Evolutionary conservation across 345 rosid genomes (phyloP).

Genomic region (Eucalyptus leucophloia): DNA sequence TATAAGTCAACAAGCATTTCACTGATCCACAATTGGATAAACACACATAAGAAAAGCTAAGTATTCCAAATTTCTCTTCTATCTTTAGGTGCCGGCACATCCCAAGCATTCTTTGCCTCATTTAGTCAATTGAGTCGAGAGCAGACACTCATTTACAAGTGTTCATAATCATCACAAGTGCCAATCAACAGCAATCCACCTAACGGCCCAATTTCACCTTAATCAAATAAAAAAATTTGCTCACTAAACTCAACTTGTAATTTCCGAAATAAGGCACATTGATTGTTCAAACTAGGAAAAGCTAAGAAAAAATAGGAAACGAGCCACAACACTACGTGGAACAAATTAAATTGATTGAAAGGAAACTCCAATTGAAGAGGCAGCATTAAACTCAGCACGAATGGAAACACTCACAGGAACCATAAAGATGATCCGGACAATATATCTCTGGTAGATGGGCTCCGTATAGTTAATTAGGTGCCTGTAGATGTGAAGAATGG

Average conservation of each 20-base stretch:
- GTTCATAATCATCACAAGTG: neutral
- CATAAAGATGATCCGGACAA: slow-evolving; percentile 93
- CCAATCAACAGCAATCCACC: neutral
- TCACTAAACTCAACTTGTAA: neutral
- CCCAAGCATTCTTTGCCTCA: neutral
- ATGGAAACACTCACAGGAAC: slow-evolving; percentile 59
- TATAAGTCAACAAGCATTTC: neutral
- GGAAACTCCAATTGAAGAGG: neutral
- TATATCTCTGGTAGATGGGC: slow-evolving; percentile 91
- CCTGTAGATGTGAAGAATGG: slow-evolving; percentile 67
- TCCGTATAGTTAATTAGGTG: slow-evolving; percentile 87
- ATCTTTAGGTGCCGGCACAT: neutral
- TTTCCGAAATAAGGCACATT: neutral
- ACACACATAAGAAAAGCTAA: neutral
- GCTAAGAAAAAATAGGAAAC: neutral
- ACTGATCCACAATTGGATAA: neutral
- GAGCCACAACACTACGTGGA: neutral
- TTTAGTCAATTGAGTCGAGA: neutral
- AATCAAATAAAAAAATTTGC: neutral
- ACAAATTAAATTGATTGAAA: neutral
- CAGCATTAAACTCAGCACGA: neutral
- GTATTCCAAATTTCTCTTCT: neutral
- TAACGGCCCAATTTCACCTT: neutral
- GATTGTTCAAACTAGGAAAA: neutral
- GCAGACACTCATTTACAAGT: neutral